Conservation (phyloP, 805 yeast genomes). For the Saccharomycopsis sp. region DNA sequence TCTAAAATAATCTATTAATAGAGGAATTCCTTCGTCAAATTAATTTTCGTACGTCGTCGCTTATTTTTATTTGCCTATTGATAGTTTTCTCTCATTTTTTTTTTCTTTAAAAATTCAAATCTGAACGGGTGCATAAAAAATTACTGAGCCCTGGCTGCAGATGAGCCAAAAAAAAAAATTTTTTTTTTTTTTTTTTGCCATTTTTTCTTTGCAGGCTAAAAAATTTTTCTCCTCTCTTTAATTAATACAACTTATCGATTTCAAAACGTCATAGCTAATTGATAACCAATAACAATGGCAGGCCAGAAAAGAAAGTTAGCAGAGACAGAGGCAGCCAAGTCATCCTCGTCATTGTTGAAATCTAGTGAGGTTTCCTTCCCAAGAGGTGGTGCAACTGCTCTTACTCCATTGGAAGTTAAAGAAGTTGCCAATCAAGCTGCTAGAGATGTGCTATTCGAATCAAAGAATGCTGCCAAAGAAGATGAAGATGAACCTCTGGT, state of each 20-base stretch:
- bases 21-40: no score
- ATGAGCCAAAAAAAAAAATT: background rate
- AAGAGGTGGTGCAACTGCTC: constrained; percentile 87
- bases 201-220: background rate
- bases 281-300: constrained; percentile 4
- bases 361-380: constrained; percentile 55
- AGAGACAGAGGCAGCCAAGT: background rate
- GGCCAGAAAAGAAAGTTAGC: constrained; percentile 12
- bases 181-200: background rate
- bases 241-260: no score
- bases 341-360: constrained; percentile 31
- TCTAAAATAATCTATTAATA: no score
- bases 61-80: no score
- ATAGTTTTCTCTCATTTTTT: background rate
- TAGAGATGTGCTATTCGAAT: constrained; percentile 70
- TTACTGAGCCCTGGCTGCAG: no score
- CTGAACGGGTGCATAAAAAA: no score
- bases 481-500: constrained; percentile 21
- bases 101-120: no score
- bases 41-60: no score
- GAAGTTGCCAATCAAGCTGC: constrained; percentile 91
- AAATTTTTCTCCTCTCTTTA: no score
- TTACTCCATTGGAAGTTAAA: constrained; percentile 85
- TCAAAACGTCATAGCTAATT: no score
- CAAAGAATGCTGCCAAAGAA: constrained; percentile 21